Conservation (phyloP, 2,329 filamentous ascomycete genomes). For the Cryphonectria parasitica region DNA sequence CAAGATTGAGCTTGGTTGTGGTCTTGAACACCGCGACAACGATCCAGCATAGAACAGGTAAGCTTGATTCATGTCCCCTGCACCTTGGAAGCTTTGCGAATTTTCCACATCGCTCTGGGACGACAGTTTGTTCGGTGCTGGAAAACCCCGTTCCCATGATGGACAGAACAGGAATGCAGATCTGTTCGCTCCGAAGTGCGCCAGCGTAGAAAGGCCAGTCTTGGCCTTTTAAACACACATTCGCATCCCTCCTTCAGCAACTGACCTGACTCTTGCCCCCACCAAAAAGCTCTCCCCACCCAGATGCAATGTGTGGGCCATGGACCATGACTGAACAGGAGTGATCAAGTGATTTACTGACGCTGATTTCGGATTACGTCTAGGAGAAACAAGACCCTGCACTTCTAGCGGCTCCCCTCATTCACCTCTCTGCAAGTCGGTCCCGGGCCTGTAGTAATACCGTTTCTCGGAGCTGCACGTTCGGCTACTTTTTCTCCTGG, state of each 20-base stretch:
- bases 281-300: not conserved
- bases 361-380: not conserved
- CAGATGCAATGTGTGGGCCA: not conserved
- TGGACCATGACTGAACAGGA: not conserved
- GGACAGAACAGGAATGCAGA: not conserved
- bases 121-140: not conserved
- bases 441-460: not conserved
- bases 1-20: not conserved
- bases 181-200: not conserved
- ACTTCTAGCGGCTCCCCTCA: conserved; percentile 8
- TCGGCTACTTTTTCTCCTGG: conserved; percentile 13
- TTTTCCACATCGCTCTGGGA: not conserved
- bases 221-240: not conserved
- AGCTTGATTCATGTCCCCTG: not conserved
- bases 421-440: not conserved
- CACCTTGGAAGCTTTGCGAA: not conserved
- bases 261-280: too few species aligned
- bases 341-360: not conserved
- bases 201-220: not conserved
- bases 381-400: not conserved
- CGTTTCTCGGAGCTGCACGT: not conserved
- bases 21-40: not conserved
- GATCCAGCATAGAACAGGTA: conserved; percentile 2
- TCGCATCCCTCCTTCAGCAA: not conserved
- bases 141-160: not conserved